Conservation (phyloP, 495 filamentous ascomycete genomes). For the Glonium stellatum region DNA sequence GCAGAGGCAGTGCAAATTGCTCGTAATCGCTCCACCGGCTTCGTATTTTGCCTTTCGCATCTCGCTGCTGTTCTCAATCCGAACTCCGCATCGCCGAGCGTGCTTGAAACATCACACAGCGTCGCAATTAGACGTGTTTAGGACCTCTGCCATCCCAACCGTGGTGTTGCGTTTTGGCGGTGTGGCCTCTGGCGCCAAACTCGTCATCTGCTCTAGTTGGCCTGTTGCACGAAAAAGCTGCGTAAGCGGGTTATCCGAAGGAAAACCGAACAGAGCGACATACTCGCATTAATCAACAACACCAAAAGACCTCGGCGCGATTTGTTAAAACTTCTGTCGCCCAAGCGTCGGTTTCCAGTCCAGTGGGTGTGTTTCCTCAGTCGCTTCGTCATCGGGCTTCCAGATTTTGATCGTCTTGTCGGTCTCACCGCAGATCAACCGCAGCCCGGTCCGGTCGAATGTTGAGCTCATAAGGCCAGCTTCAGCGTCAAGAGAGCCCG, state of each 20-base stretch:
- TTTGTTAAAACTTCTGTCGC: slow-evolving; percentile 53
- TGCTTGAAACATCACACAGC: not conserved
- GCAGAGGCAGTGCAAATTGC: not conserved
- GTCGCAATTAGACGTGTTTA: not conserved
- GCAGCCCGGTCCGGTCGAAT: slow-evolving; percentile 80
- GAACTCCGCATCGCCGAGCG: not conserved
- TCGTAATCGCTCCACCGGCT: not conserved
- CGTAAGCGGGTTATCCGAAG: too few species aligned
- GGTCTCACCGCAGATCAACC: slow-evolving; percentile 87
- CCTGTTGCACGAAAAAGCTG: too few species aligned
- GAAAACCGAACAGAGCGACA: too few species aligned
- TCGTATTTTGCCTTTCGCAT: not conserved
- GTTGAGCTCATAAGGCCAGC: slow-evolving; percentile 86
- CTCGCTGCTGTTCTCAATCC: not conserved
- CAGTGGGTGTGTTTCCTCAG: slow-evolving; percentile 82
- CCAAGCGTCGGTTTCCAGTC: slow-evolving; percentile 87
- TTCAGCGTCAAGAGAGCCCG: slow-evolving; percentile 89
- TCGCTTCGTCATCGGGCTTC: slow-evolving; percentile 85
- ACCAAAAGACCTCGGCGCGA: not conserved
- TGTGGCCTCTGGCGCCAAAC: too few species aligned
- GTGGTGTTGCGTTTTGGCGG: too few species aligned
- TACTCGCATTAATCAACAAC: too few species aligned
- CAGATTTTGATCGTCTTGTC: slow-evolving; percentile 99
- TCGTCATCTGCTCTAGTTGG: too few species aligned
- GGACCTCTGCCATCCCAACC: not conserved